These are phyloP conservation scores for Aspergillus japonicus DNA, from an alignment of 2,329 filamentous ascomycete genomes.

Conservation along the genomic window DNA sequence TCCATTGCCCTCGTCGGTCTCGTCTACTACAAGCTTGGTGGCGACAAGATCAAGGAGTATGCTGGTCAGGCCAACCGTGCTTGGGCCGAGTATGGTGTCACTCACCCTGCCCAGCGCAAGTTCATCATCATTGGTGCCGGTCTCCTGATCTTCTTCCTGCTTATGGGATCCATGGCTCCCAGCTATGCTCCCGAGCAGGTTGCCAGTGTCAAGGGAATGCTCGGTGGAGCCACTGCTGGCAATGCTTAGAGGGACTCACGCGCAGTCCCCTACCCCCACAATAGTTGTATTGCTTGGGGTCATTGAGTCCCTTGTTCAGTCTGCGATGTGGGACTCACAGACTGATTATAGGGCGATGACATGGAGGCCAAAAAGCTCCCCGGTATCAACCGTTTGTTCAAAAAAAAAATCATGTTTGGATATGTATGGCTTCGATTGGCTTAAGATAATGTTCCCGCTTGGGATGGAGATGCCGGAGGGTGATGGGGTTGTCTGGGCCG, in stretches of 20 bases:
- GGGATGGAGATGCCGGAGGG: constrained; percentile 9
- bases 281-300: not conserved
- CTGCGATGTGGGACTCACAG: not conserved
- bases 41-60: constrained; percentile 80
- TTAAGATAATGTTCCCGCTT: constrained; percentile 19
- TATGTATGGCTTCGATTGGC: constrained; percentile 11
- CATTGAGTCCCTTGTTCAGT: not conserved
- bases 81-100: constrained; percentile 82
- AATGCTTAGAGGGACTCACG: constrained; percentile 28
- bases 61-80: constrained; percentile 68
- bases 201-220: constrained; percentile 36
- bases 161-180: constrained; percentile 64
- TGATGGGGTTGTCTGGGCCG: constrained; percentile 20
- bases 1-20: constrained; percentile 65
- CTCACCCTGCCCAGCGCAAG: constrained; percentile 75
- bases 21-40: constrained; percentile 68
- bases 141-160: constrained; percentile 67
- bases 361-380: not conserved
- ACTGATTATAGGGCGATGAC: not conserved
- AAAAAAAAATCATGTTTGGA: not conserved
- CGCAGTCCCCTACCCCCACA: not conserved
- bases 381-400: constrained; percentile 1
- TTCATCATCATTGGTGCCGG: constrained; percentile 66
- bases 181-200: constrained; percentile 41
- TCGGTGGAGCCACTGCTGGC: constrained; percentile 35